Base-by-base conservation (phyloP, 768 basidiomycete genomes). In the Paxillus ammoniavirescens region DNA sequence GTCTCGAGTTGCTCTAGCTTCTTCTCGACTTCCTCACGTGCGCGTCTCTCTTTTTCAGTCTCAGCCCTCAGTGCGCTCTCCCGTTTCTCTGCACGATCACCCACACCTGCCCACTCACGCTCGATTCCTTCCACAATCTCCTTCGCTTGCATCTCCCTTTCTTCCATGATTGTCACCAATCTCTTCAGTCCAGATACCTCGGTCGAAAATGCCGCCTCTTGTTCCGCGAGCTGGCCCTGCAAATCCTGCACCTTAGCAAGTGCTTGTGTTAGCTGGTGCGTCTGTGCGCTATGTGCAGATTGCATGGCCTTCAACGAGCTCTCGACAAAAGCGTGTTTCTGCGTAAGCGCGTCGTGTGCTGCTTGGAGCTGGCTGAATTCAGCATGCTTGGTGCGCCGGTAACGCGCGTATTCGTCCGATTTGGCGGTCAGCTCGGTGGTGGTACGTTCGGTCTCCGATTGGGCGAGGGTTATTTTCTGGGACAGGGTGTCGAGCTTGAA, bases 401-500 rank as follows among this genome's bases (percentile, higher is more conserved):
- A 91, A 64, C 83, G 89, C 6, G 89, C 80, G 60, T 86, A 94
- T 61, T 94, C 88, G 53, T 93, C 91, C 5, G 86, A 82, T 68
- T 92, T 89, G 52, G 79, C 68, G 3, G 75, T 73, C 48, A 94
- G 80, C 61, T 94, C 91, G 15, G 75, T 68, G 58, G 81, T 83
- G 21, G 82, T 75, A 44, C 91, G 88, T 52, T 90, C 81, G 14
- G 82, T 81, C 71, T 97, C 93, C 0, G 82, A 76, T 68, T 87
- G 84, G 4, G 91, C 78, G 4, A 93, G 82, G 55, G 86, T 71
- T 7, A 95, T 75, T 70, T 95, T 91, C 71, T 94, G 91, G 5
- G 84, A 77, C 13, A 91, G 78, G 2, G 91, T 84, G 53, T 94
- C 88, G 54, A 94, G 69, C 71, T 91, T 93, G 78, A 94, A 96